Conservation (phyloP, 768 basidiomycete species). For the Lactarius hatsudake region DNA sequence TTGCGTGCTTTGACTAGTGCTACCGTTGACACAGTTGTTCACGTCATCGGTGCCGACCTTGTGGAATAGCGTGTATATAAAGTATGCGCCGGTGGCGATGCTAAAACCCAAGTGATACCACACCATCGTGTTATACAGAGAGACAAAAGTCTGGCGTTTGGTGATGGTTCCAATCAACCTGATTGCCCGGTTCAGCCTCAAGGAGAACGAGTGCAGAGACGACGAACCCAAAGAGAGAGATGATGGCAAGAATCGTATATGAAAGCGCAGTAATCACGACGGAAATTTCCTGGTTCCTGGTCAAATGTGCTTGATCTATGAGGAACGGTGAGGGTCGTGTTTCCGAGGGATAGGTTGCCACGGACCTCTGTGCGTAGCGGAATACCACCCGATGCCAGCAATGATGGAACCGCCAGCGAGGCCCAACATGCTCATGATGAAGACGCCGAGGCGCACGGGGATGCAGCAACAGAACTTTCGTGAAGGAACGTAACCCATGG, state of each 20-base stretch:
- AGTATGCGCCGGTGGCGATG: conserved; percentile 48
- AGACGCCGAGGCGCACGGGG: conserved; percentile 62
- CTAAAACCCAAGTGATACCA: conserved; percentile 46
- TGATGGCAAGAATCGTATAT: conserved; percentile 12
- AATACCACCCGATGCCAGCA: conserved; percentile 46
- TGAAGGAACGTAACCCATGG: conserved; percentile 51
- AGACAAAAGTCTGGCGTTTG: conserved; percentile 43
- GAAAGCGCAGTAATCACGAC: conserved; percentile 13
- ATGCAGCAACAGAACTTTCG: conserved; percentile 64
- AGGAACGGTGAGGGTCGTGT: background rate
- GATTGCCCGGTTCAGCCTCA: background rate
- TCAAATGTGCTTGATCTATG: conserved; percentile 17
- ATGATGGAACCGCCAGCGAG: conserved; percentile 44
- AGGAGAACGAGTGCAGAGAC: background rate
- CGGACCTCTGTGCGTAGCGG: conserved; percentile 45
- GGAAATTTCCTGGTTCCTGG: conserved; percentile 20
- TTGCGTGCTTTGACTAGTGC: conserved; percentile 32
- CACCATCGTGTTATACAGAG: conserved; percentile 44
- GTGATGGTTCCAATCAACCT: conserved; percentile 47
- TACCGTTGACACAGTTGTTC: conserved; percentile 39
- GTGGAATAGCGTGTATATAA: conserved; percentile 46
- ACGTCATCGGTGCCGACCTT: conserved; percentile 39
- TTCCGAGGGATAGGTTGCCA: conserved; percentile 15
- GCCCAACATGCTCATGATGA: conserved; percentile 50
- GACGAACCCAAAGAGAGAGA: conserved; percentile 26